Evolutionary conservation across 768 basidiomycete species (phyloP), one percentile per base, ranked within the genome.

Genomic region (Daedaleopsis nitida): DNA sequence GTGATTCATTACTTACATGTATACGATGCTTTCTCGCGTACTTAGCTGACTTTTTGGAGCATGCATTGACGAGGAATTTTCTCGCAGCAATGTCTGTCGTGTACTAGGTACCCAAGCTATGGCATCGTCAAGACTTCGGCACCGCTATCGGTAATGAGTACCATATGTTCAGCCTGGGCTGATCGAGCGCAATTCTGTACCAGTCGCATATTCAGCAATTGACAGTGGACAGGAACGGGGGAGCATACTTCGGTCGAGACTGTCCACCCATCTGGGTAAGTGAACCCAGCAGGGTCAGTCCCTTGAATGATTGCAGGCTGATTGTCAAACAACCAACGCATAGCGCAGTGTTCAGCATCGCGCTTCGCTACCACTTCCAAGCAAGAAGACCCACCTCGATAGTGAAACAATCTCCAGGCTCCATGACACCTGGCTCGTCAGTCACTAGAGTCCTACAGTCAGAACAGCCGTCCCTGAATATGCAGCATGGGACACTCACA

Each of bases 251-350:
- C 87, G 0, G 94, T 94, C 0, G 91, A 90, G n/a, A 89, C 86
- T 3, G 93, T 94, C 95, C 95, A 96, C 24, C 91, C 92, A 70
- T 96, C 95, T 2, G 91, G 91, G 72, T 92, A 96, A 59, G 92
- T 83, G 84, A 88, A 89, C 2, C 85, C 84, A 24, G 75, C 70
- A 0, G 92, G 80, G 58, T 90, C 79, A 6, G 76, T 72, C 12
- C 94, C 94, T 75, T 94, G 90, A 13, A 96, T 81, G 35, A 96
- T 77, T 50, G 81, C 80, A 4, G 94, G 94, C 89, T 92, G 34
- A 17, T 24, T 7, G 11, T 19, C 59, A 16, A 21, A 37, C 11
- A 1, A 10, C 51, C 11, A 1, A 10, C 51, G 27, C 27, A 32
- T 32, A 32, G 27, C 27, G 27, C 27, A 32, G 27, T 32, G 23